Conservation (phyloP, 129 eudicot genomes). For the sunflower (Helianthus annuus) region DNA sequence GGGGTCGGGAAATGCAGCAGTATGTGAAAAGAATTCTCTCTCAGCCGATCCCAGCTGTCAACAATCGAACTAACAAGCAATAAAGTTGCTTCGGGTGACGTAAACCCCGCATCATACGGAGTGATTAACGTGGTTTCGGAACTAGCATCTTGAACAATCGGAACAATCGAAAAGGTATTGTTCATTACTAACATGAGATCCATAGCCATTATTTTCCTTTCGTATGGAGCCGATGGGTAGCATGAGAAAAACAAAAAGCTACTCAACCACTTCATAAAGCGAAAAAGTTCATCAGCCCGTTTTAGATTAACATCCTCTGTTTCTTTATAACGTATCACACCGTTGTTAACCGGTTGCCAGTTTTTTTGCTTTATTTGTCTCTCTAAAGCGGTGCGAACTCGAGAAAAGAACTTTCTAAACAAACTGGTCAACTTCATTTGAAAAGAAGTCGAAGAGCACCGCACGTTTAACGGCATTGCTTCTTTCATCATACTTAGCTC, state of each 20-base stretch:
- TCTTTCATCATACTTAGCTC: constrained; percentile 87
- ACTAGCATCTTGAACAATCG: constrained; percentile 46
- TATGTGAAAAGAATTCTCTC: constrained; percentile 81
- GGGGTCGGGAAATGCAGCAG: constrained; percentile 84
- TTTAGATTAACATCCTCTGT: constrained; percentile 27
- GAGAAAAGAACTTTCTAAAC: constrained; percentile 87
- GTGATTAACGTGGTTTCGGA: constrained; percentile 45
- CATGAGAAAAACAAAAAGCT: constrained; percentile 82
- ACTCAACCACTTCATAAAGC: constrained; percentile 85
- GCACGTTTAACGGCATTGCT: constrained; percentile 91
- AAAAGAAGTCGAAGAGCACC: constrained; percentile 90
- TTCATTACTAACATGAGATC: constrained; percentile 83
- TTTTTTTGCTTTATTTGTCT: constrained; percentile 71
- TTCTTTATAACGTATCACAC: constrained; percentile 20
- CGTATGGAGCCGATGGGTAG: constrained; percentile 99
- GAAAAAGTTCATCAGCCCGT: constrained; percentile 66
- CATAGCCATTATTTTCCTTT: constrained; percentile 94
- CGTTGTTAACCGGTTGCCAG: constrained; percentile 63
- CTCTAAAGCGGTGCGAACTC: constrained; percentile 91
- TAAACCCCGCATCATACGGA: constrained; percentile 70
- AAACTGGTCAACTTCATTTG: constrained; percentile 94
- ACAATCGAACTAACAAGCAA: constrained; percentile 86
- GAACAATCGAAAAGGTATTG: constrained; percentile 66
- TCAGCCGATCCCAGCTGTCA: constrained; percentile 97
- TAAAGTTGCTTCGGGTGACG: constrained; percentile 72